Evolutionary conservation across 169 alveolate genomes (phyloP).

Genomic region (Plasmodium knowlesi): DNA sequence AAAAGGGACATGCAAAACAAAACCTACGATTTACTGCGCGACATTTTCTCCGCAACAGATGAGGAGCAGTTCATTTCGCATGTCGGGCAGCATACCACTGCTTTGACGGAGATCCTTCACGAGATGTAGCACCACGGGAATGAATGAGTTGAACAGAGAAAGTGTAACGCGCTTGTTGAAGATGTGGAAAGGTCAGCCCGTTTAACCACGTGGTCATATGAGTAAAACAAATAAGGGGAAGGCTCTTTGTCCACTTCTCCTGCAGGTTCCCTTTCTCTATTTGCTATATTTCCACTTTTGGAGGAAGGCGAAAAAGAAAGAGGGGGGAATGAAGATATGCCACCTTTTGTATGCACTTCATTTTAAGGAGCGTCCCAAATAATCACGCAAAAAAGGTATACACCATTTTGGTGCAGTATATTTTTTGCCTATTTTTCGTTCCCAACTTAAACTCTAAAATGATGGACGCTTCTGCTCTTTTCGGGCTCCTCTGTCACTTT

Average conservation of each 20-base stretch:
- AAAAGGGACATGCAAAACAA: not conserved
- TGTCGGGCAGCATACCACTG: not conserved
- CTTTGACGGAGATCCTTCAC: not conserved
- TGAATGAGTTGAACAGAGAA: not conserved
- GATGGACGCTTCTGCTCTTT: not conserved
- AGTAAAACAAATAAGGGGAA: not conserved
- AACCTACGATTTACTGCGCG: not conserved
- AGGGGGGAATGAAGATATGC: not conserved
- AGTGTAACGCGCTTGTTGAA: not conserved
- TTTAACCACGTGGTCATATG: not conserved
- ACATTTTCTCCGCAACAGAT: not conserved
- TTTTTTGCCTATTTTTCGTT: not conserved
- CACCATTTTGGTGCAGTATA: not conserved
- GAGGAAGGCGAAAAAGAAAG: not conserved
- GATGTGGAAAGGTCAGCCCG: not conserved
- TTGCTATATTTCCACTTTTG: no score
- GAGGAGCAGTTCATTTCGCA: conserved; percentile 22
- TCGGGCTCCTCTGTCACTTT: not conserved
- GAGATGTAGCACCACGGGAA: not conserved
- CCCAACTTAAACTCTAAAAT: not conserved
- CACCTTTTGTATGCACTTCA: not conserved
- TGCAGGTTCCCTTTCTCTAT: not conserved
- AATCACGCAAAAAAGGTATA: not conserved
- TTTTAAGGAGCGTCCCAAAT: not conserved
- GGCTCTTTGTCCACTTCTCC: not conserved